These are phyloP conservation scores for Tricholoma terreum DNA, from an alignment of 768 basidiomycete genomes.

Conservation along the genomic window DNA sequence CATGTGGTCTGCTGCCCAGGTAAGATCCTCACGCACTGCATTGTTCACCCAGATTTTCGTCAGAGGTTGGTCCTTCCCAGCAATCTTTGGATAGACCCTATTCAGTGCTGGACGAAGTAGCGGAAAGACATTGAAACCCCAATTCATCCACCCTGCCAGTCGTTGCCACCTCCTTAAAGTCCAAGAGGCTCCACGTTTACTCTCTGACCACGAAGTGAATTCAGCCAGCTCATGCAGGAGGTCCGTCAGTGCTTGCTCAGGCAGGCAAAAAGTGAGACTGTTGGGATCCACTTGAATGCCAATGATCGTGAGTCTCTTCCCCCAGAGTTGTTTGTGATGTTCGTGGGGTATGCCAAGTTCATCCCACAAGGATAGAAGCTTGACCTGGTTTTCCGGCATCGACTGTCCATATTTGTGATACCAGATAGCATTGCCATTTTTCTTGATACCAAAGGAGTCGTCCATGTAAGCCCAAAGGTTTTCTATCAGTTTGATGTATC, in stretches of 20 bases:
- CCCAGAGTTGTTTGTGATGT: too few relatives aligned
- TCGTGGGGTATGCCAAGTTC: too few relatives aligned
- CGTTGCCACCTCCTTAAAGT: conserved; percentile 17
- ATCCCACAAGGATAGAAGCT: conserved; percentile 38
- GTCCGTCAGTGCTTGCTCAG: too few relatives aligned
- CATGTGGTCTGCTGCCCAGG: too few relatives aligned
- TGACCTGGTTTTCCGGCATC: conserved; percentile 30
- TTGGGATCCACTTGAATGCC: too few relatives aligned
- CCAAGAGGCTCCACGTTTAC: not conserved
- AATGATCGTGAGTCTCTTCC: too few relatives aligned
- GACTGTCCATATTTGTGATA: conserved; percentile 25
- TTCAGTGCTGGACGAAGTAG: conserved; percentile 30
- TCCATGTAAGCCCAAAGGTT: conserved; percentile 28
- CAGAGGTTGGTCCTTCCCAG: not conserved
- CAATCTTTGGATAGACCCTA: conserved; percentile 30
- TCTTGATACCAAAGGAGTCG: conserved; percentile 24
- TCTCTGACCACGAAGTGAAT: conserved; percentile 1
- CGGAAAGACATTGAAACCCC: conserved; percentile 39
- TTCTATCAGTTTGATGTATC: conserved; percentile 11
- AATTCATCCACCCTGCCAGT: conserved; percentile 37
- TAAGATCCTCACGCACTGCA: too few relatives aligned
- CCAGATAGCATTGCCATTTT: conserved; percentile 14
- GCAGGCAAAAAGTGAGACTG: too few relatives aligned
- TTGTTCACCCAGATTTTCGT: too few relatives aligned
- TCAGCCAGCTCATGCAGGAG: conserved; percentile 1